Conservation (phyloP, 1,284 basidiomycete species). For the Naganishia albida region DNA sequence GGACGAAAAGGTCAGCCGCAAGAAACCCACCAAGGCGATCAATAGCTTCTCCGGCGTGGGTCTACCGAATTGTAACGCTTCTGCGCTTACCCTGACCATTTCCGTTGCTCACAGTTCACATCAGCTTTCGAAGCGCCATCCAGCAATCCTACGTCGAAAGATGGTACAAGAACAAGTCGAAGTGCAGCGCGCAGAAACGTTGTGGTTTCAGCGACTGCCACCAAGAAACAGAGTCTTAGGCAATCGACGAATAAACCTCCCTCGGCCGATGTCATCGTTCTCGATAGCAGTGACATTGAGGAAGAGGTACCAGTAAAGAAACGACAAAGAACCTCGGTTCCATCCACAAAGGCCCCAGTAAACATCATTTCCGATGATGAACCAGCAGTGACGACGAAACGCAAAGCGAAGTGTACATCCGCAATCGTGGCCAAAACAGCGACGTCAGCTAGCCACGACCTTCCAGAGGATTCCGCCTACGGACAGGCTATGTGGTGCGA, state of each 20-base stretch:
- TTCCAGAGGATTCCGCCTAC: not conserved
- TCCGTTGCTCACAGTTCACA: not conserved
- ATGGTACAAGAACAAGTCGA: not conserved
- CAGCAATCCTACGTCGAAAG: not conserved
- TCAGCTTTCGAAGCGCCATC: constrained; percentile 8
- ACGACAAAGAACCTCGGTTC: constrained; percentile 2
- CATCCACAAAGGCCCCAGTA: not conserved
- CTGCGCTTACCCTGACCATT: not conserved
- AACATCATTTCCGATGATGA: constrained; percentile 1
- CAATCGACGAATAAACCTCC: too few species aligned
- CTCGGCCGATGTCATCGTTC: not conserved
- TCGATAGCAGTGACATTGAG: constrained; percentile 32
- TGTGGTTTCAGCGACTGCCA: not conserved
- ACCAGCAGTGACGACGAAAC: not conserved
- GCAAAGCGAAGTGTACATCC: not conserved
- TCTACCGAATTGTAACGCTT: not conserved
- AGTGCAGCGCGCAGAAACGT: too few species aligned
- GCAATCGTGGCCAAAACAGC: not conserved
- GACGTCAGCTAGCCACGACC: not conserved
- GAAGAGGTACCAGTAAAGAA: constrained; percentile 12
- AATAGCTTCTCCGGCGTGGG: constrained; percentile 17
- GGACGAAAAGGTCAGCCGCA: not conserved
- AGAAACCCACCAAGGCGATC: not conserved
- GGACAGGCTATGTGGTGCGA: constrained; percentile 26
- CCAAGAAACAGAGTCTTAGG: not conserved